A percentile compares a stretch with the other conserved stretches of the same genome.
phyloP scores from a whole-genome alignment of 768 basidiomycete genomes.

The Lyophyllum shimeji region DNA sequence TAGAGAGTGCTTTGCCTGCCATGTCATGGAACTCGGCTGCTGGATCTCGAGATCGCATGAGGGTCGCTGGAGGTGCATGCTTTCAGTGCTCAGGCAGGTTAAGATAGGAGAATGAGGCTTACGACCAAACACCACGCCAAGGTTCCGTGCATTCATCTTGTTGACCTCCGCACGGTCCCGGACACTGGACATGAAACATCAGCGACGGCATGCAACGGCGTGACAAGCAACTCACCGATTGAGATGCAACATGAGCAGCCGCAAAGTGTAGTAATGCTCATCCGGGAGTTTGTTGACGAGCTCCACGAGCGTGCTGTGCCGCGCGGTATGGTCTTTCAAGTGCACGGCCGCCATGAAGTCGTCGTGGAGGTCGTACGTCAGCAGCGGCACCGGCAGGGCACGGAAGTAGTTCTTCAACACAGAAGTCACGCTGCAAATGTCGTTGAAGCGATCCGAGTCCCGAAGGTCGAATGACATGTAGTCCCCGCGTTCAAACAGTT shows the following conservation, averaged over 20 bases:
- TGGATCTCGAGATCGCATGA: constrained; percentile 88
- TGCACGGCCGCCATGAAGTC: constrained; percentile 80
- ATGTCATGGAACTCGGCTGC: constrained; percentile 94
- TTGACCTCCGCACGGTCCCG: constrained; percentile 70
- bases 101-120: constrained; percentile 34
- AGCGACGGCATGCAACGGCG: constrained; percentile 2
- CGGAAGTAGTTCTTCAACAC: constrained; percentile 97
- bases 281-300: constrained; percentile 77
- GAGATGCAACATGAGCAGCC: constrained; percentile 83
- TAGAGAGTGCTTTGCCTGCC: constrained; percentile 90
- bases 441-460: constrained; percentile 90
- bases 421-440: constrained; percentile 95
- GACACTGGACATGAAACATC: constrained; percentile 42
- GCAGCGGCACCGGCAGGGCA: constrained; percentile 83
- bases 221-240: constrained; percentile 57
- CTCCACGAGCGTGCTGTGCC: constrained; percentile 60
- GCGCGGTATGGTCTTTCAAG: constrained; percentile 60
- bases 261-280: constrained; percentile 86
- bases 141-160: constrained; percentile 91
- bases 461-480: constrained; percentile 86
- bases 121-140: constrained; percentile 99
- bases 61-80: constrained; percentile 63
- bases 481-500: constrained; percentile 91
- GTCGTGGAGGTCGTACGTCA: constrained; percentile 91
- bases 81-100: constrained; percentile 1